Percentiles rank a stretch among this genome's conserved stretches.
Conservation (phyloP, 306 rosid species). For the Prunus armeniaca region DNA sequence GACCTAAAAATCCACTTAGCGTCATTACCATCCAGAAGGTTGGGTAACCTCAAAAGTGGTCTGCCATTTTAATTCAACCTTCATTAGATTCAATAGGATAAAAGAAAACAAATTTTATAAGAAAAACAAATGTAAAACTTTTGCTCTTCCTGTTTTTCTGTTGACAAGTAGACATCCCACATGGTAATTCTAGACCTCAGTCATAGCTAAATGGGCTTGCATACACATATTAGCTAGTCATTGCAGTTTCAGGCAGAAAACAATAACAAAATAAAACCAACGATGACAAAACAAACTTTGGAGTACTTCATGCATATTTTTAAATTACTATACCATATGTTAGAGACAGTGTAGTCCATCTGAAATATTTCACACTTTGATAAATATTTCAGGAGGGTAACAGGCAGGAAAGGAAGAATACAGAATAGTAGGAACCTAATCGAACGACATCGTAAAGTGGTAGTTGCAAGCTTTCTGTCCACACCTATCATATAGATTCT, state of each 20-base stretch:
- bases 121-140: not conserved
- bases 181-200: not conserved
- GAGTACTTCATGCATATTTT: not conserved
- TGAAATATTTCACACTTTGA: not conserved
- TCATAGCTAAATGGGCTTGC: not conserved
- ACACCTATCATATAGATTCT: not conserved
- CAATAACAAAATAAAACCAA: not conserved
- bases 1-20: conserved; percentile 86
- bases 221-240: not conserved
- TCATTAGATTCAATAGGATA: conserved; percentile 15
- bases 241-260: not conserved
- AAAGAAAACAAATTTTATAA: not conserved
- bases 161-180: not conserved
- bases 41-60: conserved; percentile 86
- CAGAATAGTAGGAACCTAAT: not conserved
- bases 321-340: not conserved
- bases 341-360: not conserved
- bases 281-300: conserved; percentile 2
- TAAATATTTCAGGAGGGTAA: conserved; percentile 1
- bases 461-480: not conserved
- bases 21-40: conserved; percentile 93
- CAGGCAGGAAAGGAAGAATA: not conserved
- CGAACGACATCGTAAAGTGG: not conserved
- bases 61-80: conserved; percentile 50
- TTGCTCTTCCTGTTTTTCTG: not conserved